These are phyloP conservation scores for Penicillium malachiteum DNA, from an alignment of 495 filamentous ascomycete genomes.

Conservation along the genomic window DNA sequence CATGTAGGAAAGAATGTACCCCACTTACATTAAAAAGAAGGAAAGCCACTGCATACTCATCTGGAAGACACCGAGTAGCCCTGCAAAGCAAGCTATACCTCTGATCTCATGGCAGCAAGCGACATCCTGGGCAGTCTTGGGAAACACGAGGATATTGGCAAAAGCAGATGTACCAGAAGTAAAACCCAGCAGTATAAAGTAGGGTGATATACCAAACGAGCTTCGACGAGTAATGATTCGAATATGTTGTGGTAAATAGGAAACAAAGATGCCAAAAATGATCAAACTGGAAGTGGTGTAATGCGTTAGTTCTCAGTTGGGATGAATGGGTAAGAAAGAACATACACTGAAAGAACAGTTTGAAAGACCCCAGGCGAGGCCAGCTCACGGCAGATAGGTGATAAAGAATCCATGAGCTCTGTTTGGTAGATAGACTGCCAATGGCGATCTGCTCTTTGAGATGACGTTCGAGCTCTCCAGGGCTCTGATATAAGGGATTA, in stretches of 20 bases:
- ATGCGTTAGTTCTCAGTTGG: background rate
- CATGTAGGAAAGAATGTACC: background rate
- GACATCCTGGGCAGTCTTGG: slow-evolving; percentile 72
- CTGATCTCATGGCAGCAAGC: slow-evolving; percentile 80
- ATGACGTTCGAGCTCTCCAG: background rate
- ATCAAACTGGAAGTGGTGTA: slow-evolving; percentile 59
- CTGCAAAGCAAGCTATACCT: slow-evolving; percentile 79
- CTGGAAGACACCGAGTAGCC: slow-evolving; percentile 82
- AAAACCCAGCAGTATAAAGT: slow-evolving; percentile 87
- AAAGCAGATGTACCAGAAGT: slow-evolving; percentile 85
- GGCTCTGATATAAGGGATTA: background rate
- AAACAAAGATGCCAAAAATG: slow-evolving; percentile 84
- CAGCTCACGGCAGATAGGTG: slow-evolving; percentile 34
- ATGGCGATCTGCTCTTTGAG: background rate
- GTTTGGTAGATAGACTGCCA: background rate
- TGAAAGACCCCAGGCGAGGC: slow-evolving; percentile 54
- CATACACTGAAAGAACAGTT: slow-evolving; percentile 62
- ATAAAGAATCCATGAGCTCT: slow-evolving; percentile 9
- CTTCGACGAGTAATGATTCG: slow-evolving; percentile 83
- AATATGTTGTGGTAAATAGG: slow-evolving; percentile 91
- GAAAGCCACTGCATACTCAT: slow-evolving; percentile 88
- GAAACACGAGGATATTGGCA: slow-evolving; percentile 85
- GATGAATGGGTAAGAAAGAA: background rate
- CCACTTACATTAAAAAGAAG: slow-evolving; percentile 84
- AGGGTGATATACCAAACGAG: slow-evolving; percentile 94